A percentile compares a stretch with the other conserved stretches of the same genome.
phyloP scores from a whole-genome alignment of 2,329 filamentous ascomycete species.

The Fusarium goolgardi region DNA sequence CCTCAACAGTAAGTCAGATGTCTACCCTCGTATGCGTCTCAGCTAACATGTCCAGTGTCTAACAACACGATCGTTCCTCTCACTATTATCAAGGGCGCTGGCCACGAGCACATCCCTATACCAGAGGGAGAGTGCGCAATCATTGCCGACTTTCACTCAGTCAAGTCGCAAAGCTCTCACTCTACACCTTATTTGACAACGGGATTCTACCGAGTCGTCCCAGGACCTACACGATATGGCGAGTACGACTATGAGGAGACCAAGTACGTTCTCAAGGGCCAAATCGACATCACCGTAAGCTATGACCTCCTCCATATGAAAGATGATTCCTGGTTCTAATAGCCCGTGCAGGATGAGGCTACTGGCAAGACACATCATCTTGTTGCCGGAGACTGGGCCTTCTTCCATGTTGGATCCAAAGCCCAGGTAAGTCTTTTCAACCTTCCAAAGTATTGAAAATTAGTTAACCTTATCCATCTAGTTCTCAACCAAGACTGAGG shows the following conservation, averaged over 20 bases:
- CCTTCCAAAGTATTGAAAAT: fast-evolving
- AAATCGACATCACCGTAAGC: conserved; percentile 30
- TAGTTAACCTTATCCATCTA: neutral
- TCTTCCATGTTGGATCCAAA: conserved; percentile 37
- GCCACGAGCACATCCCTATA: conserved; percentile 33
- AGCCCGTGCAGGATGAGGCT: conserved; percentile 18
- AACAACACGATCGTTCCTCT: conserved; percentile 38
- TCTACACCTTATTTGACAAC: conserved; percentile 26
- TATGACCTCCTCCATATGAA: fast-evolving
- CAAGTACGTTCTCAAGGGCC: conserved; percentile 33
- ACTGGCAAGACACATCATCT: conserved; percentile 36
- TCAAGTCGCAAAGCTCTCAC: conserved; percentile 14
- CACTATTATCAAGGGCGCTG: conserved; percentile 36
- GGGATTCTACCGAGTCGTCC: conserved; percentile 33
- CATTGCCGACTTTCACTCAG: conserved; percentile 32
- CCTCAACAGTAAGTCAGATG: neutral
- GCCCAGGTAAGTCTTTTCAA: conserved; percentile 11
- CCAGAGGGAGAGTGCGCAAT: conserved; percentile 29
- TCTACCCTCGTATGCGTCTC: too few relatives aligned
- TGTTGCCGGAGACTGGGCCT: conserved; percentile 37
- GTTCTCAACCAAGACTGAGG: conserved; percentile 29
- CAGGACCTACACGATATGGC: conserved; percentile 34
- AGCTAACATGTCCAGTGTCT: conserved; percentile 17
- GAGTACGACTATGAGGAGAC: conserved; percentile 35
- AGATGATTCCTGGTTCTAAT: neutral